Percentiles rank a stretch among this genome's conserved stretches.
These are phyloP conservation scores for Lumnitzera littorea DNA, from an alignment of 345 rosid genomes.

Conservation along the genomic window DNA sequence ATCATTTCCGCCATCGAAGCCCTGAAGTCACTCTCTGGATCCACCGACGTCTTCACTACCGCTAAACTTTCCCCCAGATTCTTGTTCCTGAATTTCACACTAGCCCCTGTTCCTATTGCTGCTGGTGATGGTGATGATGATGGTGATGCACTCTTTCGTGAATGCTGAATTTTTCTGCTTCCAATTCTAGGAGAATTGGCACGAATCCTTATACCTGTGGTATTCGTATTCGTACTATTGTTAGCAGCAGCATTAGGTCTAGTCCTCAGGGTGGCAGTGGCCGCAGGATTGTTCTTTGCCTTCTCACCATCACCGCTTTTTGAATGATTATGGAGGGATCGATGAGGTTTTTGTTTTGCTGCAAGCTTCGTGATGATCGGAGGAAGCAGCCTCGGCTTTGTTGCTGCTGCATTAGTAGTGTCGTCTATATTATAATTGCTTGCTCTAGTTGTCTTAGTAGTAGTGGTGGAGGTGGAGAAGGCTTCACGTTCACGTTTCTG, in stretches of 20 bases:
- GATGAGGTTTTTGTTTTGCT: not conserved
- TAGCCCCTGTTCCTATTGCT: too few species aligned
- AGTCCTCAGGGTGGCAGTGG: not conserved
- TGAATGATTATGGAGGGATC: constrained; percentile 16
- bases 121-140: too few species aligned
- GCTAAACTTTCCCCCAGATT: constrained; percentile 37
- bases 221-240: not conserved
- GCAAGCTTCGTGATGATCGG: constrained; percentile 29
- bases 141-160: constrained; percentile 23
- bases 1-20: constrained; percentile 94
- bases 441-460: too few species aligned
- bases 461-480: too few species aligned
- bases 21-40: constrained; percentile 76
- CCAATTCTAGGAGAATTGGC: constrained; percentile 46
- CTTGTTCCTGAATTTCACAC: constrained; percentile 14
- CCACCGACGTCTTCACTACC: constrained; percentile 53
- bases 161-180: constrained; percentile 23
- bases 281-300: constrained; percentile 9
- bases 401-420: constrained; percentile 5
- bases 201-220: constrained; percentile 46
- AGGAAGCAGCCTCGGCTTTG: constrained; percentile 30
- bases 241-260: too few species aligned
- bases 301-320: constrained; percentile 12
- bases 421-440: too few species aligned
- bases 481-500: not conserved